Evolutionary conservation across 768 basidiomycete species (phyloP).

Genomic region (Ramaria sp.): DNA sequence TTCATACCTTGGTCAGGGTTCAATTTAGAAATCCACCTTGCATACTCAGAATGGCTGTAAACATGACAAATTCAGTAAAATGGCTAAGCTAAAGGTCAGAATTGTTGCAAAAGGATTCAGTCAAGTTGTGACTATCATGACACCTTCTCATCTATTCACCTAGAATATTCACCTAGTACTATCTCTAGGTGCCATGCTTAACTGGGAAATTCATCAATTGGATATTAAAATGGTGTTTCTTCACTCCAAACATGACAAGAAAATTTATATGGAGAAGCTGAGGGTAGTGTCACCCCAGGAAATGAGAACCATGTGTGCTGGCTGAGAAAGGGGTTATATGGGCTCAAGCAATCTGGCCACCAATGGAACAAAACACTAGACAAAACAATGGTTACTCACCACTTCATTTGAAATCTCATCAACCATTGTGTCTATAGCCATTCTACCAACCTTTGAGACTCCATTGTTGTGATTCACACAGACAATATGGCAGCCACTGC

Average conservation of each 20-base stretch:
- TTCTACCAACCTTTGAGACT: neutral
- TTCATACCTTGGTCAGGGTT: too few species aligned
- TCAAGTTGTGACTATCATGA: too few species aligned
- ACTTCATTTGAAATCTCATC: neutral
- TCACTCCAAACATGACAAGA: constrained; percentile 17
- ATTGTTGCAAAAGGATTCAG: too few species aligned
- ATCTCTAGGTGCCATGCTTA: too few species aligned
- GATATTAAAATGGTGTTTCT: constrained; percentile 19
- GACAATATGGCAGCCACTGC: constrained; percentile 5
- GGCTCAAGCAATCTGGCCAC: constrained; percentile 27
- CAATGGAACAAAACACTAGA: constrained; percentile 23
- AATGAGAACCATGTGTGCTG: constrained; percentile 3
- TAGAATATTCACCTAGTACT: constrained; percentile 6
- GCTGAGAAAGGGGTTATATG: constrained; percentile 22
- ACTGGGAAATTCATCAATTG: too few species aligned
- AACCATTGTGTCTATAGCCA: neutral
- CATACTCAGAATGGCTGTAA: too few species aligned
- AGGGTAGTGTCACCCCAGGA: constrained; percentile 20
- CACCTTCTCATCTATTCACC: too few species aligned
- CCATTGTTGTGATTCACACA: constrained; percentile 10
- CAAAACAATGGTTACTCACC: neutral
- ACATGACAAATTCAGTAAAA: too few species aligned
- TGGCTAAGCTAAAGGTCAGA: too few species aligned
- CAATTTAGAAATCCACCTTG: too few species aligned
- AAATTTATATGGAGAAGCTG: neutral